phyloP scores from a whole-genome alignment of 805 yeast genomes.

The Citeromyces matritensis region DNA sequence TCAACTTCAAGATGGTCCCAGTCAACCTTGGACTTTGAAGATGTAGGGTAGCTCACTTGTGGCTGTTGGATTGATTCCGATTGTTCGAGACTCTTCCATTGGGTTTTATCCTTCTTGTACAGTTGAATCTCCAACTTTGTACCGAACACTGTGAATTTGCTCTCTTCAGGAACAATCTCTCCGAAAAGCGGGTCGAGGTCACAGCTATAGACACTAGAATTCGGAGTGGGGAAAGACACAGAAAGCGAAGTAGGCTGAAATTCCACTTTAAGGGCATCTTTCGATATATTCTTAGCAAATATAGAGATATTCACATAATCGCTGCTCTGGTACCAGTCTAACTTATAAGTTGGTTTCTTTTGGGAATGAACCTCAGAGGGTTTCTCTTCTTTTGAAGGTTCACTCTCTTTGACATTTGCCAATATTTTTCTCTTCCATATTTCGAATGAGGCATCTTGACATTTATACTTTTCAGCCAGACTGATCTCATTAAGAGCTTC shows the following conservation, averaged over 20 bases:
- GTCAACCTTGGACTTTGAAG: constrained; percentile 46
- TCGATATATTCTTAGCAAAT: constrained; percentile 52
- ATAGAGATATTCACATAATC: constrained; percentile 47
- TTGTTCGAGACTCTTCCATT: not conserved
- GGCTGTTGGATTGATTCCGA: constrained; percentile 3
- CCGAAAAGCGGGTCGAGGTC: constrained; percentile 36
- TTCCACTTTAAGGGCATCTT: constrained; percentile 25
- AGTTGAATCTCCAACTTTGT: constrained; percentile 62
- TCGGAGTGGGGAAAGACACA: constrained; percentile 31
- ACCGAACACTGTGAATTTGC: constrained; percentile 36
- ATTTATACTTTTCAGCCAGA: constrained; percentile 24
- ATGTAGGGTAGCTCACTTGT: constrained; percentile 35
- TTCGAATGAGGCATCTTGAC: constrained; percentile 27
- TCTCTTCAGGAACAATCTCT: constrained; percentile 28
- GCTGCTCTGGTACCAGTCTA: constrained; percentile 66
- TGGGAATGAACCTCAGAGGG: not conserved
- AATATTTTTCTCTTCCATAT: constrained; percentile 29
- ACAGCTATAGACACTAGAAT: constrained; percentile 40
- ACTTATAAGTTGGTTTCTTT: constrained; percentile 18
- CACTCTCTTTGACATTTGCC: constrained; percentile 6
- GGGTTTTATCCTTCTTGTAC: not conserved
- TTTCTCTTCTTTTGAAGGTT: not conserved
- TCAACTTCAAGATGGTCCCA: constrained; percentile 51
- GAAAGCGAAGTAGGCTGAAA: constrained; percentile 19
- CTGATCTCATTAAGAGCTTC: constrained; percentile 25